Evolutionary conservation across 2,329 filamentous ascomycete species (phyloP).

Genomic region (Akanthomyces lecanii): DNA sequence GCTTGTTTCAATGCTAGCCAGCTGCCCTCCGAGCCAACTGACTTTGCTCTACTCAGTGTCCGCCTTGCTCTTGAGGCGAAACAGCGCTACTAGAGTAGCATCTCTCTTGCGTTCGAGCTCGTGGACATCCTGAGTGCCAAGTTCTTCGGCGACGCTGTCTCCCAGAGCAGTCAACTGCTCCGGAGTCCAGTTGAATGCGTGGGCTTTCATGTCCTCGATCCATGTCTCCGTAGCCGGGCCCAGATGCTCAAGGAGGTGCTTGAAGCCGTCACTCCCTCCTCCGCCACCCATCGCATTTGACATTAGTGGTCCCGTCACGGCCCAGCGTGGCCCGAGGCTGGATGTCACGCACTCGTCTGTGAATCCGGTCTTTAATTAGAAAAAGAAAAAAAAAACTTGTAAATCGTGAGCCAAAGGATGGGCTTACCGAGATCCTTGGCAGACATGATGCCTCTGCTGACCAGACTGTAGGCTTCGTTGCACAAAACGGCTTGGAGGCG

Average conservation of each 20-base stretch:
- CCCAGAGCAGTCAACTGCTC: not conserved
- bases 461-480: conserved; percentile 33
- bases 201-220: conserved; percentile 14
- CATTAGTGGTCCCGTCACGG: conserved; percentile 20
- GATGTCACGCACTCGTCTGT: conserved; percentile 17
- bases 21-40: not conserved
- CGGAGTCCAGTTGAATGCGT: not conserved
- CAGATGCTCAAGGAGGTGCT: conserved; percentile 20
- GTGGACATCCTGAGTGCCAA: not conserved
- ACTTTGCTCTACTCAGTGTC: not conserved
- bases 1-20: not conserved
- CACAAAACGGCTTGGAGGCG: conserved; percentile 35
- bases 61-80: not conserved
- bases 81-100: not conserved
- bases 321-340: conserved; percentile 22
- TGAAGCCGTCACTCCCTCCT: conserved; percentile 21
- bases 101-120: not conserved
- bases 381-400: not conserved
- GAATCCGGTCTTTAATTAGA: not conserved
- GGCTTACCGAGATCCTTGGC: conserved; percentile 25
- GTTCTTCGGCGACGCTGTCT: not conserved
- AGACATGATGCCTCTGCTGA: conserved; percentile 29
- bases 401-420: not conserved
- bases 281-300: conserved; percentile 20
- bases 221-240: conserved; percentile 15